phyloP scores from a whole-genome alignment of 768 basidiomycete species.

The Lentinula boryana region DNA sequence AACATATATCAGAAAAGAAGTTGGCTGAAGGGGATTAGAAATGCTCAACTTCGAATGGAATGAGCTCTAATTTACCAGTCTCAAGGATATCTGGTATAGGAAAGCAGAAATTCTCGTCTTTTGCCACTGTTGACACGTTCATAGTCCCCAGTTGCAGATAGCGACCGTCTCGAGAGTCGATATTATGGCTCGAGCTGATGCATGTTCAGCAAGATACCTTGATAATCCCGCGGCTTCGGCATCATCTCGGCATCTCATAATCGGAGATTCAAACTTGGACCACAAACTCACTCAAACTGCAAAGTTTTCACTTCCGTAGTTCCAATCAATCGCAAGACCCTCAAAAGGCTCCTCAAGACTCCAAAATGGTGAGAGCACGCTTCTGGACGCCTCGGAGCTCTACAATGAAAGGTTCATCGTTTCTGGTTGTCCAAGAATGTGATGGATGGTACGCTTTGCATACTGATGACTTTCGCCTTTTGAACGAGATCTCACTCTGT shows the following conservation, averaged over 20 bases:
- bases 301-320: not conserved
- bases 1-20: not conserved
- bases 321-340: not conserved
- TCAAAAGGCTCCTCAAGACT: not conserved
- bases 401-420: constrained; percentile 29
- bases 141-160: no score
- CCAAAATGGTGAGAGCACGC: constrained; percentile 48
- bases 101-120: constrained; percentile 40
- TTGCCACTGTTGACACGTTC: not conserved
- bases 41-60: constrained; percentile 41
- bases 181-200: no score
- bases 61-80: constrained; percentile 41
- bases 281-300: no score
- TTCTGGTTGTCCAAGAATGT: constrained; percentile 19
- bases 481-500: constrained; percentile 10
- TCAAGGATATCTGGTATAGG: constrained; percentile 36
- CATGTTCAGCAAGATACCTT: no score
- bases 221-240: no score
- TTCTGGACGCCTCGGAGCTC: constrained; percentile 28
- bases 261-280: not conserved
- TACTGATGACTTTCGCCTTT: constrained; percentile 27
- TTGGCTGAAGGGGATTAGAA: not conserved
- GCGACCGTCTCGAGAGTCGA: no score
- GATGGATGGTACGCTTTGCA: constrained; percentile 48
- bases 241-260: no score